phyloP scores from a whole-genome alignment of 805 yeast species.

The Sungouiella blattae region DNA sequence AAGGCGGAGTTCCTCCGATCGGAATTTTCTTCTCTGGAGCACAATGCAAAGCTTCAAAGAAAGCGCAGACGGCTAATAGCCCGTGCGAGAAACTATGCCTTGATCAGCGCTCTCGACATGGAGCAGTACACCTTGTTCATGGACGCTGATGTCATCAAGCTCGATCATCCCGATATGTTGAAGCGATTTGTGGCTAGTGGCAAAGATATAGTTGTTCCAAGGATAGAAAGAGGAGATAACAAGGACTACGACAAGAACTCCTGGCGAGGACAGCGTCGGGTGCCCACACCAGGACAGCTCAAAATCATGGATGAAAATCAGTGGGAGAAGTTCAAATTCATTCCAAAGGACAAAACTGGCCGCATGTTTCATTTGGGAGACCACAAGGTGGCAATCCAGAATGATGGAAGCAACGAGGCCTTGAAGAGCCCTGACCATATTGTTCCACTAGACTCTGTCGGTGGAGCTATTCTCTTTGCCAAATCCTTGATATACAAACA shows the following conservation, averaged over 20 bases:
- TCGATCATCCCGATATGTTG: slow-evolving; percentile 23
- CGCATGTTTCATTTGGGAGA: slow-evolving; percentile 27
- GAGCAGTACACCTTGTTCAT: slow-evolving; percentile 34
- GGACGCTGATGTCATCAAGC: slow-evolving; percentile 32
- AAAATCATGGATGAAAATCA: slow-evolving; percentile 9
- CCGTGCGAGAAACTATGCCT: slow-evolving; percentile 32
- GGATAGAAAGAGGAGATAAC: slow-evolving; percentile 23
- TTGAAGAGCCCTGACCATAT: slow-evolving; percentile 8
- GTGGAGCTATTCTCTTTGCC: slow-evolving; percentile 48
- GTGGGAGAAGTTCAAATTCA: slow-evolving; percentile 31
- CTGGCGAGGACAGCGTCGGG: slow-evolving; percentile 37
- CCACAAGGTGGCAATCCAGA: slow-evolving; percentile 10
- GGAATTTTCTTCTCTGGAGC: slow-evolving; percentile 9
- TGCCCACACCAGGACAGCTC: slow-evolving; percentile 20
- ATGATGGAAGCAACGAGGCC: neutral
- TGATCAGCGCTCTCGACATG: slow-evolving; percentile 22
- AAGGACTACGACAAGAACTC: slow-evolving; percentile 38
- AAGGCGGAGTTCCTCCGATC: slow-evolving; percentile 12
- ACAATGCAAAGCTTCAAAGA: slow-evolving; percentile 23
- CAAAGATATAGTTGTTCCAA: slow-evolving; percentile 36
- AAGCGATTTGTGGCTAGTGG: slow-evolving; percentile 23
- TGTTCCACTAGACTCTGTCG: slow-evolving; percentile 45
- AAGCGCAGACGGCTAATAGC: slow-evolving; percentile 35
- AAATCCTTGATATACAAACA: slow-evolving; percentile 42
- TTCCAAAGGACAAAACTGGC: slow-evolving; percentile 28